phyloP scores from a whole-genome alignment of 805 yeast genomes.

The Saccharomycopsis synnaedendra region DNA sequence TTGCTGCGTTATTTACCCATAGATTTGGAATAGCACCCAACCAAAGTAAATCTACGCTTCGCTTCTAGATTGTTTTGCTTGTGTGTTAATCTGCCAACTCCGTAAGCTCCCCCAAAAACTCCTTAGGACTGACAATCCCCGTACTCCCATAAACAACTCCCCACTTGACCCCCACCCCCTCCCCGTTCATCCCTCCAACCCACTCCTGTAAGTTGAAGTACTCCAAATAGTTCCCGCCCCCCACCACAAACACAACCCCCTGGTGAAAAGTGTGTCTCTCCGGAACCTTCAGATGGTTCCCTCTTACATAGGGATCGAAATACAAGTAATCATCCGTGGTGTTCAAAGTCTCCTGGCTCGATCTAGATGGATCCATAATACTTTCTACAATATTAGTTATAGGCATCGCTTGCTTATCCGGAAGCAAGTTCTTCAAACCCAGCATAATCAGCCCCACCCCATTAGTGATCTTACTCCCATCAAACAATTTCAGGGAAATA shows the following conservation, averaged over 20 bases:
- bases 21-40: slow-evolving; percentile 17
- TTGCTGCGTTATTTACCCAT: too few species aligned
- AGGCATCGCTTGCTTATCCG: slow-evolving; percentile 81
- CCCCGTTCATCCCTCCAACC: slow-evolving; percentile 32
- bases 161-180: slow-evolving; percentile 28
- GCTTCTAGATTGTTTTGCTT: slow-evolving; percentile 29
- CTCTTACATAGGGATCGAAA: slow-evolving; percentile 85
- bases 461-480: slow-evolving; percentile 64
- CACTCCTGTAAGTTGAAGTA: slow-evolving; percentile 92
- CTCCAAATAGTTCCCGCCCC: slow-evolving; percentile 93
- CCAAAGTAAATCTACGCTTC: slow-evolving; percentile 38
- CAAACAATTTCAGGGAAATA: slow-evolving; percentile 65
- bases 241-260: slow-evolving; percentile 83
- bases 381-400: slow-evolving; percentile 87
- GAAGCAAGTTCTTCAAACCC: slow-evolving; percentile 77
- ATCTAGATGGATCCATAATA: slow-evolving; percentile 69
- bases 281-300: slow-evolving; percentile 84
- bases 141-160: slow-evolving; percentile 82
- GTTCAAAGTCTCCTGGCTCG: slow-evolving; percentile 50
- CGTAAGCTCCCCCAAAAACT: slow-evolving; percentile 57
- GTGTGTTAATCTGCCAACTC: slow-evolving; percentile 34
- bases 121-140: slow-evolving; percentile 55
- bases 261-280: slow-evolving; percentile 72
- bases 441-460: slow-evolving; percentile 86
- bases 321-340: slow-evolving; percentile 83